phyloP scores from a whole-genome alignment of 208 protist species.

The Polymyxa betae region DNA sequence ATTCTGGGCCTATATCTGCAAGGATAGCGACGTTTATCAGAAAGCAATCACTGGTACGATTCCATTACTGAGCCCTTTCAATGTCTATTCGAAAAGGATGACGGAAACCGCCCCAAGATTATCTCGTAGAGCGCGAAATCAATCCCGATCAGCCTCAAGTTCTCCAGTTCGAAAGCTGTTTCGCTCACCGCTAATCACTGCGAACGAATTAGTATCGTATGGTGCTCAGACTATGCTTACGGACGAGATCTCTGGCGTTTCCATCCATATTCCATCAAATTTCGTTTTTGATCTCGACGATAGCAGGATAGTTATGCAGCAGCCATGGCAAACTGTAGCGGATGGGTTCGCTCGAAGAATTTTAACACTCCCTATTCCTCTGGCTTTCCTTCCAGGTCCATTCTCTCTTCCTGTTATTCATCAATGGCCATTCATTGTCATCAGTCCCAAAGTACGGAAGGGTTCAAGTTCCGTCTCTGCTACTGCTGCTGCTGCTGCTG shows the following conservation, averaged over 20 bases:
- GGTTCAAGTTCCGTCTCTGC: neutral
- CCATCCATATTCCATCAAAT: neutral
- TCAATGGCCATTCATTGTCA: neutral
- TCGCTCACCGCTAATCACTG: neutral
- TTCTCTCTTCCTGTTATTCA: neutral
- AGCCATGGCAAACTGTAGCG: neutral
- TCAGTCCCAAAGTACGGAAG: neutral
- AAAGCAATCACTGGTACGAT: neutral
- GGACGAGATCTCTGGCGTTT: neutral
- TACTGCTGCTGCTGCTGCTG: too few species aligned
- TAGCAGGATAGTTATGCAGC: neutral
- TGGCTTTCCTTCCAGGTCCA: neutral
- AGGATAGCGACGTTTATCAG: constrained; percentile 27
- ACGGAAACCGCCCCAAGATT: neutral
- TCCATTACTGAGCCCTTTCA: neutral
- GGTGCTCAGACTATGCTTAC: neutral
- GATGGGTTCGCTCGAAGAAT: neutral
- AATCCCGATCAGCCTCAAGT: constrained; percentile 22
- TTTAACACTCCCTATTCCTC: neutral
- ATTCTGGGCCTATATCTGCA: constrained; percentile 3
- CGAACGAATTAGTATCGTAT: neutral
- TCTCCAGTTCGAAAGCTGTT: neutral
- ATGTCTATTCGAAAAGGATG: neutral
- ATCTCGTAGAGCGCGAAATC: neutral
- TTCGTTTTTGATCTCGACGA: constrained; percentile 48